A percentile compares a stretch with the other conserved stretches of the same genome.
These are phyloP conservation scores for Myriosclerotinia scirpicola DNA, from an alignment of 2,329 filamentous ascomycete genomes.

Conservation along the genomic window DNA sequence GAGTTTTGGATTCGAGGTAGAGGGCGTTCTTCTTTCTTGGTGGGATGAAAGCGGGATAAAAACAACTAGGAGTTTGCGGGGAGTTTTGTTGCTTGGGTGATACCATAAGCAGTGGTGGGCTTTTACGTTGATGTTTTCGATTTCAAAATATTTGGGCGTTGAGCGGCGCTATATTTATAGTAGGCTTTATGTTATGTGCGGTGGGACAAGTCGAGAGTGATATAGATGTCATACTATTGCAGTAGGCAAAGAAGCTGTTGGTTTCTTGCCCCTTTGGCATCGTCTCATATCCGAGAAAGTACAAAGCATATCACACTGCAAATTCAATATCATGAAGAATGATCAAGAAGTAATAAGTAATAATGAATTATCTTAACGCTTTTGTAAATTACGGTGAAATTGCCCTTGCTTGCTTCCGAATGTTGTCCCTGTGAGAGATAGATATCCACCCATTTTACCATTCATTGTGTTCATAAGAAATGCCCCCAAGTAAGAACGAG, in stretches of 20 bases:
- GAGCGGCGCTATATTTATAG: neutral
- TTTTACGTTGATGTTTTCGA: neutral
- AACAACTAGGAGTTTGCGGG: neutral
- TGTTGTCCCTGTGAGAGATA: neutral
- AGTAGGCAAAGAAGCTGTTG: neutral
- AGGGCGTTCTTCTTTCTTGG: too few species aligned
- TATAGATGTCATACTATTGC: neutral
- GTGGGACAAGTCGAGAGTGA: too few species aligned
- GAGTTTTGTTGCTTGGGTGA: constrained; percentile 17
- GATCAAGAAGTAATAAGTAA: neutral
- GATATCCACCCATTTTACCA: neutral
- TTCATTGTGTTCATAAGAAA: neutral
- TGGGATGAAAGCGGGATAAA: too few species aligned
- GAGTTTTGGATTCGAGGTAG: neutral
- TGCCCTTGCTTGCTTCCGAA: neutral
- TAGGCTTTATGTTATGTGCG: too few species aligned
- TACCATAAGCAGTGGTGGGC: constrained; percentile 18
- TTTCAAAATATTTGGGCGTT: neutral
- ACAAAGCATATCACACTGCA: neutral
- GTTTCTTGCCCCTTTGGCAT: neutral
- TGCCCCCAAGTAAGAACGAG: neutral
- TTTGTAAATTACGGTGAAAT: neutral
- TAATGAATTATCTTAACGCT: neutral
- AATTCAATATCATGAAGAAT: neutral
- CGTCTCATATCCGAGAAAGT: neutral